Evolutionary conservation across 768 basidiomycete genomes (phyloP), one percentile per base, ranked within the genome.

Genomic region (Rhizopogon sp.): DNA sequence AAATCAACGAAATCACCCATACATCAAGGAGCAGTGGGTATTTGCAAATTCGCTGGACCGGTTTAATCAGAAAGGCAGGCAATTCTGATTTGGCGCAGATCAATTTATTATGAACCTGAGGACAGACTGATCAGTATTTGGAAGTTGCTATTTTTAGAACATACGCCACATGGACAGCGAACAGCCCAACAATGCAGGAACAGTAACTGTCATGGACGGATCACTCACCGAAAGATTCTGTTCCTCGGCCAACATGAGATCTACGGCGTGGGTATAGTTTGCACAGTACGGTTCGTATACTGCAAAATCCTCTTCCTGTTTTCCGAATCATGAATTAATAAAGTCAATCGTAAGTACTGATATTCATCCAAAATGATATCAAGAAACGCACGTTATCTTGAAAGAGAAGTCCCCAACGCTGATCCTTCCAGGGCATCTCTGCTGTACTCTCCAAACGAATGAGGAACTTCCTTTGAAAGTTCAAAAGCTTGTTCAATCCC

Each of bases 231-330:
- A 74, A 39, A 98, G 79, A 64, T 87, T 90, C 65, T 89, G 85
- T 70, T 94, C 91, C 66, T 95, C 90, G 56, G 83, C 81, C 35
- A 90, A 79, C 79, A 93, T 87, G 43, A 96, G 78, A 45, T 92
- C 90, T 60, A 87, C 81, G 9, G 94, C 94, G 59, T 83, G 86
- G 29, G 87, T 88, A 73, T 94, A 94, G 71, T 97, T 96, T 52
- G 90, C 92, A 72, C 94, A 98, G 70, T 97, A 99, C 8, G 96
- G 93, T 66, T 97, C 94, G 70, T 99, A 99, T 37, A 93, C 92
- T 31, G 84, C 82, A 64, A 99, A 98, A 63, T 95, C 93, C 54
- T 93, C 84, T 79, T 99, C 96, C 90, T 98, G 78, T 81, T 81
- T 78, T 74, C 68, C 25, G 73, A 55, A 66, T 68, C 33, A 50